Percentiles rank a stretch among this genome's conserved stretches.
These are phyloP conservation scores for Zygotorulaspora sp. DNA, from an alignment of 805 yeast species.

Conservation along the genomic window DNA sequence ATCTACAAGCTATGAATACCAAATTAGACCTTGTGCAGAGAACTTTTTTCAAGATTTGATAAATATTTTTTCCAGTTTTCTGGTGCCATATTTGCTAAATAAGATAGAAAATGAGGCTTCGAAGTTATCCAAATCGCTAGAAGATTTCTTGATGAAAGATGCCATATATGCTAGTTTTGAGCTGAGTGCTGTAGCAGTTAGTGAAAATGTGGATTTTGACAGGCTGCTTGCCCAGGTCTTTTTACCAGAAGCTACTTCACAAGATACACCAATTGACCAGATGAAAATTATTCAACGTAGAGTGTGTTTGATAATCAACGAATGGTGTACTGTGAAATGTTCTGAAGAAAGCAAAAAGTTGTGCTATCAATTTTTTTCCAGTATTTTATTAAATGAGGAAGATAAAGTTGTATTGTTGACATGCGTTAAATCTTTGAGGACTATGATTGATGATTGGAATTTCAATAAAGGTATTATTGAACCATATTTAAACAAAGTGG, in stretches of 20 bases:
- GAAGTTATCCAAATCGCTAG: constrained; percentile 31
- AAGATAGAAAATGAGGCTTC: constrained; percentile 47
- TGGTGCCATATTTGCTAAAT: constrained; percentile 52
- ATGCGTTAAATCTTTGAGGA: constrained; percentile 62
- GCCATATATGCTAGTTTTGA: constrained; percentile 81
- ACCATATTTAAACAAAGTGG: constrained; percentile 55
- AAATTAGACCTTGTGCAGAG: constrained; percentile 82
- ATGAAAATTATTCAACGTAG: constrained; percentile 68
- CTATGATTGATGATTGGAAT: constrained; percentile 80
- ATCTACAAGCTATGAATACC: constrained; percentile 73
- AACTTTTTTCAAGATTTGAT: constrained; percentile 74
- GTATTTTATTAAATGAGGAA: constrained; percentile 47
- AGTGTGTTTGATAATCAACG: constrained; percentile 67
- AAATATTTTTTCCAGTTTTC: constrained; percentile 51
- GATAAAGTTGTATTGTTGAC: constrained; percentile 82
- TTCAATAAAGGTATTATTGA: constrained; percentile 64
- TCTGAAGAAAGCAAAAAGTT: constrained; percentile 51
- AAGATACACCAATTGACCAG: constrained; percentile 43
- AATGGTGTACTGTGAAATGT: constrained; percentile 73
- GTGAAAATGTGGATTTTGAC: constrained; percentile 65
- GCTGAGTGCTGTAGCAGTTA: constrained; percentile 61
- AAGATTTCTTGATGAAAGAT: constrained; percentile 66
- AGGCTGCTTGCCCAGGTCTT: constrained; percentile 53
- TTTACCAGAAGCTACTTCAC: constrained; percentile 51
- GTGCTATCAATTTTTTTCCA: constrained; percentile 54